These are phyloP conservation scores for Penicillium sp. DNA, from an alignment of 2,329 filamentous ascomycete genomes.

Conservation along the genomic window DNA sequence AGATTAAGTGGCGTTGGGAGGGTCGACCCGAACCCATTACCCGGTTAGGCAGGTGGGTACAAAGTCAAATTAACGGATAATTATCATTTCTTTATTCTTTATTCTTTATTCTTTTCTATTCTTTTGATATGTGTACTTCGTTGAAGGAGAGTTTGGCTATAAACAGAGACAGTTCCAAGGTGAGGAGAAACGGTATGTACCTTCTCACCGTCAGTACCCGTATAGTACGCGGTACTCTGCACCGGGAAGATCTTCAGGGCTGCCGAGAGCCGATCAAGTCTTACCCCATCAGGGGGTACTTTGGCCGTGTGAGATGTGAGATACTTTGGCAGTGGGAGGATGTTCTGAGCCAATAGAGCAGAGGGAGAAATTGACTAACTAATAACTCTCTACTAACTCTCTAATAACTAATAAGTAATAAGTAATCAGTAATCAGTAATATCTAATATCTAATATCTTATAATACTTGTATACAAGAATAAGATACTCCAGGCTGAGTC, in stretches of 20 bases:
- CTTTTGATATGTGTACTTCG: too few relatives aligned
- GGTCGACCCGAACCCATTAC: slow-evolving; percentile 6
- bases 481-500: not conserved
- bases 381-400: too few relatives aligned
- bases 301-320: not conserved
- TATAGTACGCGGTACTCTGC: too few relatives aligned
- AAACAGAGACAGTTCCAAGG: too few relatives aligned
- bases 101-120: not conserved
- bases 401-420: not conserved
- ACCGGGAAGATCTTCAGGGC: slow-evolving; percentile 6
- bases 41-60: slow-evolving; percentile 12
- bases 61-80: not conserved
- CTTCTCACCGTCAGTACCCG: too few relatives aligned
- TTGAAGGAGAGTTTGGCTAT: too few relatives aligned
- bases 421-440: not conserved
- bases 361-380: too few relatives aligned
- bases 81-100: not conserved
- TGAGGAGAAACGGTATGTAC: too few relatives aligned
- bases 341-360: too few relatives aligned
- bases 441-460: not conserved
- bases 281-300: slow-evolving; percentile 5
- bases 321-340: too few relatives aligned
- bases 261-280: slow-evolving; percentile 11
- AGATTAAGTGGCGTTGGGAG: slow-evolving; percentile 10
- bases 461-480: not conserved